A percentile compares a stretch with the other conserved stretches of the same genome.
These are phyloP conservation scores for Mortierella antarctica DNA, from an alignment of 192 early-diverging fungal genomes.

Conservation along the genomic window DNA sequence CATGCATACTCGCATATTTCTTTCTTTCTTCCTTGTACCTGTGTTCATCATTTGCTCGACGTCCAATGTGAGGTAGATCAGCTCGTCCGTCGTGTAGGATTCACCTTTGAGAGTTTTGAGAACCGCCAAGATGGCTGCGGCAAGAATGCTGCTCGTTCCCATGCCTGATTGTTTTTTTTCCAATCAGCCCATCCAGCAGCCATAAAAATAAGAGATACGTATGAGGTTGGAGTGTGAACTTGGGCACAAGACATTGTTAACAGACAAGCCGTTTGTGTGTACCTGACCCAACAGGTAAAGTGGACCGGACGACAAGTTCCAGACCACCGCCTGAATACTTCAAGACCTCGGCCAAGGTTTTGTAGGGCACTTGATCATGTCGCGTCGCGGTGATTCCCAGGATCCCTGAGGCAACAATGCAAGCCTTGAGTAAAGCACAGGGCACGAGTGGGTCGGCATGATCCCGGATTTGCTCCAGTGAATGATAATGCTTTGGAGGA, in stretches of 20 bases:
- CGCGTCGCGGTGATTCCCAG: constrained; percentile 21
- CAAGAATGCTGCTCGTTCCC: constrained; percentile 41
- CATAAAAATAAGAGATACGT: constrained; percentile 1
- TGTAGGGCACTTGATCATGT: constrained; percentile 22
- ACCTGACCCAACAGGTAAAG: constrained; percentile 43
- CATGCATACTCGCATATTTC: neutral
- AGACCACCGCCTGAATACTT: constrained; percentile 36
- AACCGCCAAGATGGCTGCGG: constrained; percentile 37
- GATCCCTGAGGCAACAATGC: constrained; percentile 40
- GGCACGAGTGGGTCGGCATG: constrained; percentile 41
- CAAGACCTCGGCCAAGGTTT: constrained; percentile 30
- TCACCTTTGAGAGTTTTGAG: constrained; percentile 27
- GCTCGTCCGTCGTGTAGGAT: constrained; percentile 19
- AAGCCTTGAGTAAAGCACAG: constrained; percentile 46
- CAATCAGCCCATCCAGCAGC: no score
- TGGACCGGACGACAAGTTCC: constrained; percentile 31
- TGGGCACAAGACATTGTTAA: neutral
- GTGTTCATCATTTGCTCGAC: constrained; percentile 57
- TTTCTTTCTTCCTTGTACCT: no score
- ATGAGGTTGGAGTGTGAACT: neutral
- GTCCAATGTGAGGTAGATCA: constrained; percentile 36
- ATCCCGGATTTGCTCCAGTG: constrained; percentile 37
- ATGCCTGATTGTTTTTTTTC: constrained; percentile 4
- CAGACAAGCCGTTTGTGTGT: neutral
- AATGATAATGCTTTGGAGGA: constrained; percentile 20